A percentile compares a stretch with the other conserved stretches of the same genome.
Evolutionary conservation across 768 basidiomycete genomes (phyloP).

Genomic region (Pulveroboletus sp.): DNA sequence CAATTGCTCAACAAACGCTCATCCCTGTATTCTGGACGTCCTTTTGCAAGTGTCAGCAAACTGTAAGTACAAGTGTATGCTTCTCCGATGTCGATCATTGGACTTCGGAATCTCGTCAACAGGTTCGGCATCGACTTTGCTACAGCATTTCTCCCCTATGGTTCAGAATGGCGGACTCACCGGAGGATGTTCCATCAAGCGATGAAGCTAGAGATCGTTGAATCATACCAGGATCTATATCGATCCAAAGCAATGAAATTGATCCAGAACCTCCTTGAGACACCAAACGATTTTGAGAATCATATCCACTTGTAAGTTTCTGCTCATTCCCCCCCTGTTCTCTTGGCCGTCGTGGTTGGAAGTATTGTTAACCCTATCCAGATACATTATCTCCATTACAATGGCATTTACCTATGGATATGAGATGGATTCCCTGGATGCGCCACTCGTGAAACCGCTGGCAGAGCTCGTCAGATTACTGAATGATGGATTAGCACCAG

Average conservation of each 20-base stretch:
- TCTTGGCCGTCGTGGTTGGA: not conserved
- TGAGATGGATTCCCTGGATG: conserved; percentile 23
- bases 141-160: conserved; percentile 27
- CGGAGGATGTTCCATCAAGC: conserved; percentile 27
- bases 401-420: conserved; percentile 30
- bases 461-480: conserved; percentile 20
- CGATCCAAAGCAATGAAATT: conserved; percentile 19
- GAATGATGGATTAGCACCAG: conserved; percentile 22
- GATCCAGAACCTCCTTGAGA: conserved; percentile 17
- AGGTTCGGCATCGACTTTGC: conserved; percentile 29
- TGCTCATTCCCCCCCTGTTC: not conserved
- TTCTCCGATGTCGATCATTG: not conserved
- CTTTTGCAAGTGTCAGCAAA: conserved; percentile 17
- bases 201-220: conserved; percentile 18
- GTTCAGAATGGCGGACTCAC: conserved; percentile 26
- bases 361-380: conserved; percentile 1
- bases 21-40: conserved; percentile 27
- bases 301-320: conserved; percentile 22
- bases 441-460: conserved; percentile 24
- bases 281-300: conserved; percentile 21
- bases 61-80: conserved; percentile 10
- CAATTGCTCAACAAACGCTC: conserved; percentile 30
- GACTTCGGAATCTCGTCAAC: not conserved
- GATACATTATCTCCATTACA: conserved; percentile 30
- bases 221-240: conserved; percentile 21